Evolutionary conservation across 176 grass and related monocot species (phyloP).

Genomic region (Rhynchospora pubera): DNA sequence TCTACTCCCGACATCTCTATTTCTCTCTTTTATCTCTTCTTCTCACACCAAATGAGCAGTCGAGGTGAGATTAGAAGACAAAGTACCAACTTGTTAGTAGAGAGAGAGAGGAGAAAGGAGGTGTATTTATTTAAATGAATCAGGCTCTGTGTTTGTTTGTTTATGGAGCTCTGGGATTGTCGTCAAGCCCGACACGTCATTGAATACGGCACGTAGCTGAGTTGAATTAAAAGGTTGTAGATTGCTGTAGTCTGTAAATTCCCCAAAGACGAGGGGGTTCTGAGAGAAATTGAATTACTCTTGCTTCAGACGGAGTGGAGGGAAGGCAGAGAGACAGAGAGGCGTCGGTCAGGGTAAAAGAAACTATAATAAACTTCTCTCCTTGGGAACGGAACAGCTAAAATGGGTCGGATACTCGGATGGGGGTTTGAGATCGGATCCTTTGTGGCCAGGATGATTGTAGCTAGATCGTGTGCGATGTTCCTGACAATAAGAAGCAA

Average conservation of each 20-base stretch:
- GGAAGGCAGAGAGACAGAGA: not conserved
- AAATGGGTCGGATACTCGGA: not conserved
- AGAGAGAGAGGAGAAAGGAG: not conserved
- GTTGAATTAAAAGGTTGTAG: not conserved
- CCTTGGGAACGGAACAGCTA: not conserved
- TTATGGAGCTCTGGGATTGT: not conserved
- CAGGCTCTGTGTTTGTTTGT: not conserved
- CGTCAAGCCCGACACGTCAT: slow-evolving; percentile 17
- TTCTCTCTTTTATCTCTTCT: not conserved
- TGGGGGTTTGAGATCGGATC: not conserved
- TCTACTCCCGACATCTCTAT: slow-evolving; percentile 39
- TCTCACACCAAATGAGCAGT: not conserved
- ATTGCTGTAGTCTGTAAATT: not conserved
- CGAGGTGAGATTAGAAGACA: not conserved
- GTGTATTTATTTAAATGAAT: not conserved
- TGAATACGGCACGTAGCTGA: slow-evolving; percentile 15
- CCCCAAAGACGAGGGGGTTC: not conserved
- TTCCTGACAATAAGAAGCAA: not conserved
- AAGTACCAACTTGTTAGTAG: not conserved
- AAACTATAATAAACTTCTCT: not conserved
- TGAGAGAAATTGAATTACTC: not conserved
- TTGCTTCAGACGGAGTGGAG: not conserved
- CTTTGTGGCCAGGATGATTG: not conserved
- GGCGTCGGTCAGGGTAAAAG: not conserved
- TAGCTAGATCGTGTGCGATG: not conserved